These are phyloP conservation scores for Yamadazyma friedrichii DNA, from an alignment of 1,139 yeast species.

Conservation along the genomic window DNA sequence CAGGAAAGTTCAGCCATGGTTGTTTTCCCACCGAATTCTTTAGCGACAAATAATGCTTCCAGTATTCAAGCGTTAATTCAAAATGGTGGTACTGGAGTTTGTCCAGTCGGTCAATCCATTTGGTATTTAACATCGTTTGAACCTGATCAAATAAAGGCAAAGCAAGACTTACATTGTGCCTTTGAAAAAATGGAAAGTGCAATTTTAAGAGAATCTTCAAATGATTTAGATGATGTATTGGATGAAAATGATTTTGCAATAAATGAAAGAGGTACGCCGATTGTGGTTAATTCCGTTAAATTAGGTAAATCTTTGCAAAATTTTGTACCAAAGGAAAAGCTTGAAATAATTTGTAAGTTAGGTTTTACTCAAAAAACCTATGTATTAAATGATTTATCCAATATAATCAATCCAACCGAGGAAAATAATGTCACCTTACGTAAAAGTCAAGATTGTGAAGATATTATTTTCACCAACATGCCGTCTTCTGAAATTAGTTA, in stretches of 20 bases:
- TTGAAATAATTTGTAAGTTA: conserved; percentile 76
- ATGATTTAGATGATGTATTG: conserved; percentile 41
- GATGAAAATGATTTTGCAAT: conserved; percentile 56
- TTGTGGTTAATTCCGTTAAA: conserved; percentile 71
- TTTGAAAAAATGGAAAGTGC: conserved; percentile 75
- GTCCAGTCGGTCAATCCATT: conserved; percentile 83
- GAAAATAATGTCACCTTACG: conserved; percentile 34
- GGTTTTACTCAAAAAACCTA: conserved; percentile 76
- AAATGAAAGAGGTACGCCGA: conserved; percentile 61
- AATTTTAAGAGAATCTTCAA: conserved; percentile 74
- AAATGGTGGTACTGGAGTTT: conserved; percentile 87
- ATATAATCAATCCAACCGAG: conserved; percentile 33
- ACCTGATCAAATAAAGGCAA: conserved; percentile 62
- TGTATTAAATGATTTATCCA: conserved; percentile 40
- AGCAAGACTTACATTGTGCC: conserved; percentile 78
- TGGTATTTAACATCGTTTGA: conserved; percentile 89
- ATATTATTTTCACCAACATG: conserved; percentile 63
- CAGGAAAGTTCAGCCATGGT: conserved; percentile 83
- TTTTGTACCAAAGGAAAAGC: conserved; percentile 77
- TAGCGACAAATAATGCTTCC: conserved; percentile 60
- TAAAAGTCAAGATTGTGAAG: conserved; percentile 33
- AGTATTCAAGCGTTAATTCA: conserved; percentile 86
- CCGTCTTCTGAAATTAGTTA: conserved; percentile 85
- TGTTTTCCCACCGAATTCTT: conserved; percentile 88
- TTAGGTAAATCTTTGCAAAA: conserved; percentile 81